A percentile compares a stretch with the other conserved stretches of the same genome.
Evolutionary conservation across 345 rosid genomes (phyloP).

Genomic region (Hevea brasiliensis): DNA sequence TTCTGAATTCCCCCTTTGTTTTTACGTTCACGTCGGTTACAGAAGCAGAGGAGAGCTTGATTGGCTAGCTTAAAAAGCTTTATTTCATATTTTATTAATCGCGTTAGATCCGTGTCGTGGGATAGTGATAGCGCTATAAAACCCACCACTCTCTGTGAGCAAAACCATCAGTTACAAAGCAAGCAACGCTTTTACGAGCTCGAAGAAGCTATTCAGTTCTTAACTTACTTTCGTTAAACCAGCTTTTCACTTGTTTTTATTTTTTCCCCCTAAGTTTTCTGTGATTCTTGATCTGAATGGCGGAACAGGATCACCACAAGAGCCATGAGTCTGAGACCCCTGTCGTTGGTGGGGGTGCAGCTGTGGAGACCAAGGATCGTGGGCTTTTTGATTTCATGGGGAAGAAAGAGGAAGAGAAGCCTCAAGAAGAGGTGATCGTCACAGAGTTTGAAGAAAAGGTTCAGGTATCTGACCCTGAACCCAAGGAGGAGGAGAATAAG

Average conservation of each 20-base stretch:
- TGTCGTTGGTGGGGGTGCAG: slow-evolving; percentile 17
- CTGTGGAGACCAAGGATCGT: slow-evolving; percentile 58
- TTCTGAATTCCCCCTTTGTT: not conserved
- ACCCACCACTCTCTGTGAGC: not conserved
- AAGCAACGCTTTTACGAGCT: not conserved
- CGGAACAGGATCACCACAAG: slow-evolving; percentile 51
- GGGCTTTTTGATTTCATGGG: slow-evolving; percentile 80
- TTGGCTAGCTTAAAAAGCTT: slow-evolving; percentile 6
- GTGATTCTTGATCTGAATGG: slow-evolving; percentile 36
- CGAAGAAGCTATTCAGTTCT: too few species aligned
- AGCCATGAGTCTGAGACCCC: slow-evolving; percentile 45
- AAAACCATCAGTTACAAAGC: not conserved
- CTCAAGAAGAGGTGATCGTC: slow-evolving; percentile 51
- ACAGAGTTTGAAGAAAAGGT: slow-evolving; percentile 69
- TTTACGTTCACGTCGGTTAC: slow-evolving; percentile 33
- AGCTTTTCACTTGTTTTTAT: not conserved
- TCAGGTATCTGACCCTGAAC: slow-evolving; percentile 46
- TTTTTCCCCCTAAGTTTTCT: too few species aligned
- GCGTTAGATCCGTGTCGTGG: slow-evolving; percentile 38
- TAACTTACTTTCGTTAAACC: not conserved
- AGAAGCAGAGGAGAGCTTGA: not conserved
- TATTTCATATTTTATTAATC: not conserved
- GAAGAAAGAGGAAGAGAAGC: slow-evolving; percentile 64
- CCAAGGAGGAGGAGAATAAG: slow-evolving; percentile 52
- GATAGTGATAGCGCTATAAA: slow-evolving; percentile 43